These are phyloP conservation scores for Paraphaeosphaeria minitans DNA, from an alignment of 2,329 filamentous ascomycete species.

Conservation along the genomic window DNA sequence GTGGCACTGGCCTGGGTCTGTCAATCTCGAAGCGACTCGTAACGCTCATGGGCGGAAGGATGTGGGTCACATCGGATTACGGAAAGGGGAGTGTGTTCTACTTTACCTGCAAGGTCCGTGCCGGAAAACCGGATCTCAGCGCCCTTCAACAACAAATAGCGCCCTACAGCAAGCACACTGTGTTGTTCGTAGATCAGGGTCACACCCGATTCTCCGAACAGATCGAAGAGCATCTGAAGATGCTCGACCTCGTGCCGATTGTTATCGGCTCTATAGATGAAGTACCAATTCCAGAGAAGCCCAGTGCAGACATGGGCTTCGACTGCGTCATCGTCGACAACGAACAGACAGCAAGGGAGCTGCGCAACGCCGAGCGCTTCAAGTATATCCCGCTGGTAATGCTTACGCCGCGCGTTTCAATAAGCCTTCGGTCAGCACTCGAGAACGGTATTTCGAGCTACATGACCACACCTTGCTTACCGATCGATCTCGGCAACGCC, in stretches of 20 bases:
- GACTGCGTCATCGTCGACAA: conserved; percentile 97
- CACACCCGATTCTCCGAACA: conserved; percentile 76
- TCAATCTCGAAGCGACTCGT: conserved; percentile 96
- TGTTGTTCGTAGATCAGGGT: conserved; percentile 93
- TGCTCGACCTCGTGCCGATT: conserved; percentile 79
- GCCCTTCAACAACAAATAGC: conserved; percentile 82
- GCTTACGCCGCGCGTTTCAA: conserved; percentile 84
- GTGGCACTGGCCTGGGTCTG: conserved; percentile 88
- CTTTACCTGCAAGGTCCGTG: conserved; percentile 90
- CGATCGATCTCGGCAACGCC: conserved; percentile 93
- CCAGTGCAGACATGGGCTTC: conserved; percentile 65
- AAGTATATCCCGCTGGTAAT: conserved; percentile 97
- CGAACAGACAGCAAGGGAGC: conserved; percentile 82
- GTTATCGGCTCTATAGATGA: conserved; percentile 79
- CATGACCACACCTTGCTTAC: conserved; percentile 94
- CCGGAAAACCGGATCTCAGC: conserved; percentile 77
- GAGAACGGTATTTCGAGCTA: conserved; percentile 98
- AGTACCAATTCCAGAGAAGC: conserved; percentile 61
- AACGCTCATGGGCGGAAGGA: conserved; percentile 92
- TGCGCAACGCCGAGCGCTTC: conserved; percentile 90
- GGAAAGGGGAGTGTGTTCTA: conserved; percentile 93
- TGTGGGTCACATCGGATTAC: conserved; percentile 94
- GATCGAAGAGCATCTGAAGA: conserved; percentile 76
- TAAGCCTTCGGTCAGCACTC: conserved; percentile 89
- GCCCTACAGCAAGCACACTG: conserved; percentile 90